Evolutionary conservation across 345 rosid species (phyloP).

Genomic region (Carallia brachiata): DNA sequence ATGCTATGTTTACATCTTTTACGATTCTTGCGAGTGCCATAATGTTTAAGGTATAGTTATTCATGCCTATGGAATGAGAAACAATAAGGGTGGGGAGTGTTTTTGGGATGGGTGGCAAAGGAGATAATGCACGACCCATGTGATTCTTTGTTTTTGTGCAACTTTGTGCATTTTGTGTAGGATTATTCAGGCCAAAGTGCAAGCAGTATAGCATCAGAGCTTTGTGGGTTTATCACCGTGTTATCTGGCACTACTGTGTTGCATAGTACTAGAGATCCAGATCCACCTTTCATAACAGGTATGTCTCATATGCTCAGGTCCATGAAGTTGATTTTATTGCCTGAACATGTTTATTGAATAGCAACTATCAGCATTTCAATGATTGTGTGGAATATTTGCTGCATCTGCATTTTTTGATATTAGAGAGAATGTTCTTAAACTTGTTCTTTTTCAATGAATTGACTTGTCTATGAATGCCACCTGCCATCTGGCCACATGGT

Average conservation of each 20-base stretch:
- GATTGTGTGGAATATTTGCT: background rate
- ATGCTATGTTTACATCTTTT: constrained; percentile 71
- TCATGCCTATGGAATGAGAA: background rate
- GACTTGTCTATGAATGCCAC: too few species aligned
- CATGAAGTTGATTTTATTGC: background rate
- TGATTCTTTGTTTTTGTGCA: background rate
- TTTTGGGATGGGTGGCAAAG: background rate
- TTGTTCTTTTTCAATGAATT: too few species aligned
- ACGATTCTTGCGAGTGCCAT: constrained; percentile 77
- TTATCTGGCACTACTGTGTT: constrained; percentile 67
- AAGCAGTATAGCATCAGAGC: constrained; percentile 67
- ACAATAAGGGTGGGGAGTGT: background rate
- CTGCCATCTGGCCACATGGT: too few species aligned
- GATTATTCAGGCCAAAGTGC: constrained; percentile 77
- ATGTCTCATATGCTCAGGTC: constrained; percentile 3
- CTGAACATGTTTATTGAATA: background rate
- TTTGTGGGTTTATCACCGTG: constrained; percentile 72
- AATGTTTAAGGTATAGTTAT: constrained; percentile 66
- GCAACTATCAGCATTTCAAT: background rate
- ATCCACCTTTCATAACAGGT: constrained; percentile 62
- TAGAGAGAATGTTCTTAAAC: too few species aligned
- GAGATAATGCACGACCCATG: background rate
- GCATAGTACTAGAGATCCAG: constrained; percentile 70
- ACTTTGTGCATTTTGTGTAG: constrained; percentile 24
- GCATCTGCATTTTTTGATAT: background rate